Evolutionary conservation across 345 rosid genomes (phyloP), one percentile per base, ranked within the genome.

Genomic region (Gossypium ekmanianum): DNA sequence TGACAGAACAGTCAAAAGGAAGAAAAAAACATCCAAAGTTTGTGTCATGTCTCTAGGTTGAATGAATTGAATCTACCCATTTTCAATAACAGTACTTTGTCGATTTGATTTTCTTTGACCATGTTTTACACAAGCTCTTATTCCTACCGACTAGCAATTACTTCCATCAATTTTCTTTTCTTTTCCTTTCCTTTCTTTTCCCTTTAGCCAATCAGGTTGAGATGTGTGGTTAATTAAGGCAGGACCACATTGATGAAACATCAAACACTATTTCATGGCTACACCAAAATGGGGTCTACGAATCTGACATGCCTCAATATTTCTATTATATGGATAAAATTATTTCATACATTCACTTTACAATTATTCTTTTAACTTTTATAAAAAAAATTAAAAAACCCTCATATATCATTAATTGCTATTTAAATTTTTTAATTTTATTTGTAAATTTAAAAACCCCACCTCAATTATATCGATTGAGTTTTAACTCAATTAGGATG

Each of bases 11-110:
- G 47, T 41, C 41, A 79, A 72, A 59, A 51, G 81, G 68, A 59
- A 34, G 41, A 34, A 34, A 34, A 34, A 34, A 34, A 34, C 41
- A 34, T 34, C 41, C 41, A 34, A 5, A 34, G 41, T 34, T 34
- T 34, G 41, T 34, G 41, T 34, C 39, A 34, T 34, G 39, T 34
- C 39, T 6, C 39, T 71, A 56, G 18, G 52, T 58, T 78, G 64
- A 78, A 79, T 76, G 75, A 75, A 77, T 18, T 76, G 75, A 75
- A 77, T 18, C 74, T 75, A 69, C 78, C 79, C 74, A 72, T 74
- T 81, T 74, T 71, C 18, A 47, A 55, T 44, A 9, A 66, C 58
- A 57, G 51, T 63, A 20, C 11, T 2, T 14, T 54, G 77, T 61
- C 47, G 65, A 2, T 24, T 71, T 77, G 72, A 66, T 16, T 66